Evolutionary conservation across 2,329 filamentous ascomycete species (phyloP).

Genomic region (Colletotrichum sansevieriae): DNA sequence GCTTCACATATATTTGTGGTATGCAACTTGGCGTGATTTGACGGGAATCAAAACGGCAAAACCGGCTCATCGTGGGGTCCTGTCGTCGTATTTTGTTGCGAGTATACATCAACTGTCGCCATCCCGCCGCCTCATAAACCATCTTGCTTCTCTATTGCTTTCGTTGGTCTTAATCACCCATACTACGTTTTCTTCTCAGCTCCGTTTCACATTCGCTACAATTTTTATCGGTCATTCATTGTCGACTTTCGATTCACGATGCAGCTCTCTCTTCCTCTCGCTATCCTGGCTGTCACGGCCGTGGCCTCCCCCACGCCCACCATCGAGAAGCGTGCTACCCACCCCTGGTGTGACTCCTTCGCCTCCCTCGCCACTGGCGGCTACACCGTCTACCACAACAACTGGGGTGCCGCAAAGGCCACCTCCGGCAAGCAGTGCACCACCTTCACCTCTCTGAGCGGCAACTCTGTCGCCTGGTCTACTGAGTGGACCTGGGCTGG

Average conservation of each 20-base stretch:
- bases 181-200: conserved; percentile 25
- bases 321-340: conserved; percentile 51
- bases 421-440: conserved; percentile 57
- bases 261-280: conserved; percentile 29
- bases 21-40: not conserved
- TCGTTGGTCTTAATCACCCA: not conserved
- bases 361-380: conserved; percentile 52
- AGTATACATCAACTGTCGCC: conserved; percentile 24
- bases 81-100: conserved; percentile 3
- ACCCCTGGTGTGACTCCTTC: conserved; percentile 56
- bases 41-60: conserved; percentile 12
- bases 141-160: no score
- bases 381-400: conserved; percentile 66
- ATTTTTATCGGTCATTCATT: conserved; percentile 19
- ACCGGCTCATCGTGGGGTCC: not conserved
- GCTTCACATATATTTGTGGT: conserved; percentile 22
- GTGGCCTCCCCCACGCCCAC: conserved; percentile 48
- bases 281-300: conserved; percentile 48
- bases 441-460: conserved; percentile 52
- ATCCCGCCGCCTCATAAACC: not conserved
- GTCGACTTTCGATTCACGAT: conserved; percentile 3
- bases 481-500: conserved; percentile 58
- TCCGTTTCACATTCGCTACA: not conserved
- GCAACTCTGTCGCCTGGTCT: conserved; percentile 55
- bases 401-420: conserved; percentile 58